Evolutionary conservation across 345 rosid genomes (phyloP).

Genomic region (Kernera saxatilis): DNA sequence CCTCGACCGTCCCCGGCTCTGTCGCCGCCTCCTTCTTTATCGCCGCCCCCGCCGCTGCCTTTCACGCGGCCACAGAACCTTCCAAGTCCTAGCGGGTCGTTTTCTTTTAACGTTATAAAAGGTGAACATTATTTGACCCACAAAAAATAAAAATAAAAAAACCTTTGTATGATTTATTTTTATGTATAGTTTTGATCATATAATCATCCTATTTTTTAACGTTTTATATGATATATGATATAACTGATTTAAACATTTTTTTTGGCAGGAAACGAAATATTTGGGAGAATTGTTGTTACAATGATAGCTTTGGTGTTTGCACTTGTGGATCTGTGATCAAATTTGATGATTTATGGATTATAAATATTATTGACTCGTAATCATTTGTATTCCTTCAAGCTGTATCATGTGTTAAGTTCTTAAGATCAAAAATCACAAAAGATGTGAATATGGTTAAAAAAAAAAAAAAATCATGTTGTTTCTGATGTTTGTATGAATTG

Average conservation of each 20-base stretch:
- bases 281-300: background rate
- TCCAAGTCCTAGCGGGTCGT: background rate
- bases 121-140: no score
- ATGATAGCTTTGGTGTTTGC: conserved; percentile 1
- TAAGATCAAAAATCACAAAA: background rate
- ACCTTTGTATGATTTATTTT: no score
- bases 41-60: background rate
- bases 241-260: background rate
- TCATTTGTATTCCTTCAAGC: background rate
- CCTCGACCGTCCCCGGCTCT: no score
- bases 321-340: background rate
- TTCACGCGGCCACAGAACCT: background rate
- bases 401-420: background rate
- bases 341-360: background rate
- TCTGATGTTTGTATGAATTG: background rate
- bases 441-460: background rate
- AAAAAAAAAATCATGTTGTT: background rate
- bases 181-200: no score
- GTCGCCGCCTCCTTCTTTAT: background rate
- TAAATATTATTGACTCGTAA: background rate
- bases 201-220: background rate
- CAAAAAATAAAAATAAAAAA: no score
- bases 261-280: conserved; percentile 1
- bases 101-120: background rate
- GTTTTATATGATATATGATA: background rate